Percentiles rank a stretch among this genome's conserved stretches.
These are phyloP conservation scores for Leucosporidium creatinivorum DNA, from an alignment of 768 basidiomycete species.

Conservation along the genomic window DNA sequence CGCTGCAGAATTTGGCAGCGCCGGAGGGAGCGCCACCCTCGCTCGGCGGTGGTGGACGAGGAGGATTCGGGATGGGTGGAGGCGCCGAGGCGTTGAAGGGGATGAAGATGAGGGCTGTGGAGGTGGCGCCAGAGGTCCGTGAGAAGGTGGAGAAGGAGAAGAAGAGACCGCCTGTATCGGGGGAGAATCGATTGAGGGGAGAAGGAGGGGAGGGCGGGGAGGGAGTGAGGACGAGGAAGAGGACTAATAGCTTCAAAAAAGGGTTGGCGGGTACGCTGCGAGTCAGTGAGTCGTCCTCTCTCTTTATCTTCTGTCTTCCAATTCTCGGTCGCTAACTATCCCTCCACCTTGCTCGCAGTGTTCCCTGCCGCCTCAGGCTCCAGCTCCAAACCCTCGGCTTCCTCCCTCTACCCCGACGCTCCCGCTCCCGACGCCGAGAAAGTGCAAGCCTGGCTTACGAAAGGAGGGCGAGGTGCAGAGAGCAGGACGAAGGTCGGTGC, in stretches of 20 bases:
- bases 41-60: neutral
- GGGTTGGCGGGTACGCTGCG: slow-evolving; percentile 18
- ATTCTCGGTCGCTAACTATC: too few relatives aligned
- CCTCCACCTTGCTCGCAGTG: neutral
- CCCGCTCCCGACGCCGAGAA: slow-evolving; percentile 5
- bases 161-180: neutral
- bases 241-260: slow-evolving; percentile 11
- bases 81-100: neutral
- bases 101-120: neutral
- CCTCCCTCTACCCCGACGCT: too few relatives aligned
- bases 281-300: slow-evolving; percentile 9
- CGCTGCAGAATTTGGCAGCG: too few relatives aligned
- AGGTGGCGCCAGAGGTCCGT: neutral
- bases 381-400: neutral
- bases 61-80: too few relatives aligned
- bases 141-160: neutral
- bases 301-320: neutral
- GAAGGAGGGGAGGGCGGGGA: neutral
- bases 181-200: neutral
- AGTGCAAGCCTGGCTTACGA: neutral
- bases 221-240: neutral
- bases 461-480: neutral
- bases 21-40: too few relatives aligned
- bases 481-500: neutral
- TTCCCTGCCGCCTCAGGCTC: neutral